A percentile compares a stretch with the other conserved stretches of the same genome.
Evolutionary conservation across 1,284 basidiomycete species (phyloP).

Genomic region (Ganoderma leucocontextum): DNA sequence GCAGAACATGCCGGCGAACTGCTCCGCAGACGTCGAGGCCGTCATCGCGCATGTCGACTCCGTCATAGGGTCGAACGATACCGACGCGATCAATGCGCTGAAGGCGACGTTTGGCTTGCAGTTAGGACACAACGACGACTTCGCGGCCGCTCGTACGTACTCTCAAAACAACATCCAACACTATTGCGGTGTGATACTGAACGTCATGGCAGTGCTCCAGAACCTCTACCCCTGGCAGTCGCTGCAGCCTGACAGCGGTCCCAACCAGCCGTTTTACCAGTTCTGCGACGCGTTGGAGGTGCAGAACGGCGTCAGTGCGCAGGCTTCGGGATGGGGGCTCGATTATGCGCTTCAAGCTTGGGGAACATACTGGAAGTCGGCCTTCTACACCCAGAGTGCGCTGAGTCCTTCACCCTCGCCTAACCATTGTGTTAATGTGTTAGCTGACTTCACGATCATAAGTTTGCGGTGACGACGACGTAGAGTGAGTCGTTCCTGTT

Average conservation of each 20-base stretch:
- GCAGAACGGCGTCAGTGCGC: constrained; percentile 63
- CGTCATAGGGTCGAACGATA: constrained; percentile 55
- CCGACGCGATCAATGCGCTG: constrained; percentile 53
- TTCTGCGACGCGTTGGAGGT: constrained; percentile 81
- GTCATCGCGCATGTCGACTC: constrained; percentile 68
- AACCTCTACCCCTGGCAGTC: constrained; percentile 63
- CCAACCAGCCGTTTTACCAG: constrained; percentile 55
- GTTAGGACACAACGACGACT: constrained; percentile 69
- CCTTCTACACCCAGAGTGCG: constrained; percentile 52
- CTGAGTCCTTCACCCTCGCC: no score
- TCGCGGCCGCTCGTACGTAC: constrained; percentile 58
- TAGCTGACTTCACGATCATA: not conserved
- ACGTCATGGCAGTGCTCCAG: constrained; percentile 52
- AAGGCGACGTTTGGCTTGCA: constrained; percentile 67
- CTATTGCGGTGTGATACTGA: not conserved
- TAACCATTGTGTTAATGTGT: no score
- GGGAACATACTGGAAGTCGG: constrained; percentile 60
- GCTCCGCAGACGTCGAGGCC: constrained; percentile 71
- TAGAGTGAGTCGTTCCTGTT: constrained; percentile 45
- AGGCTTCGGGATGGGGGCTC: constrained; percentile 66
- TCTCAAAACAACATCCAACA: not conserved
- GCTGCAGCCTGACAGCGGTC: constrained; percentile 54
- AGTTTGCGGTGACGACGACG: constrained; percentile 51
- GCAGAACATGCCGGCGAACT: constrained; percentile 73
- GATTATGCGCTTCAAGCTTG: constrained; percentile 67